Evolutionary conservation across 176 grass and related monocot genomes (phyloP).

Genomic region (Musa troglodytarum): DNA sequence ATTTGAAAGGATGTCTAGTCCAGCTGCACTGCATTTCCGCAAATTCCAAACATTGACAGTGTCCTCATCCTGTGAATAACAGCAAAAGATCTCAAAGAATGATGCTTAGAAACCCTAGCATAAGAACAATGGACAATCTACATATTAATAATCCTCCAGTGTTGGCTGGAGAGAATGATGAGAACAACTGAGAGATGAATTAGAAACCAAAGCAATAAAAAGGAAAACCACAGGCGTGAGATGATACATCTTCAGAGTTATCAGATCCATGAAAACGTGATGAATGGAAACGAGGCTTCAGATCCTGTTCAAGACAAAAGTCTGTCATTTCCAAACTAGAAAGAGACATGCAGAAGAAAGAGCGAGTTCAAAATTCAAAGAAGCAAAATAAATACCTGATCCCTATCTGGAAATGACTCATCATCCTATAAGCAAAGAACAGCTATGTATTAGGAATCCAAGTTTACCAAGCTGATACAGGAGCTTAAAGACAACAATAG

Average conservation of each 20-base stretch:
- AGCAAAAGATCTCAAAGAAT: conserved; percentile 2
- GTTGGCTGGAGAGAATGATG: conserved; percentile 1
- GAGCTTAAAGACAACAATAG: not conserved
- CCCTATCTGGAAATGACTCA: conserved; percentile 82
- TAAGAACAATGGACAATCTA: not conserved
- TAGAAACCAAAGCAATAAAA: conserved; percentile 5
- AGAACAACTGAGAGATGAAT: too few relatives aligned
- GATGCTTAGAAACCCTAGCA: not conserved
- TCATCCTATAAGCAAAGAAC: conserved; percentile 63
- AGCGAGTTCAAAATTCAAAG: not conserved
- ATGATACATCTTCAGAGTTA: conserved; percentile 55
- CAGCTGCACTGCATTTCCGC: conserved; percentile 90
- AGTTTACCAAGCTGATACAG: conserved; percentile 8
- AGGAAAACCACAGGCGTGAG: conserved; percentile 13
- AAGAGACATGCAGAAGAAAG: not conserved
- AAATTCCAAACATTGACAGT: conserved; percentile 95
- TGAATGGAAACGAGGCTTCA: conserved; percentile 93
- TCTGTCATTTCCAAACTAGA: not conserved
- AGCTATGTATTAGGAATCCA: conserved; percentile 18
- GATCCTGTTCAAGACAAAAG: conserved; percentile 51
- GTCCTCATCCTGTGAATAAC: conserved; percentile 69
- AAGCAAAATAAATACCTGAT: conserved; percentile 57
- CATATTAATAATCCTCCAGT: conserved; percentile 1
- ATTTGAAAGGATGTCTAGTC: conserved; percentile 92
- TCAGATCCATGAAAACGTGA: conserved; percentile 95